Conservation (phyloP, 257 asterid species). For the Capsicum pubescens region DNA sequence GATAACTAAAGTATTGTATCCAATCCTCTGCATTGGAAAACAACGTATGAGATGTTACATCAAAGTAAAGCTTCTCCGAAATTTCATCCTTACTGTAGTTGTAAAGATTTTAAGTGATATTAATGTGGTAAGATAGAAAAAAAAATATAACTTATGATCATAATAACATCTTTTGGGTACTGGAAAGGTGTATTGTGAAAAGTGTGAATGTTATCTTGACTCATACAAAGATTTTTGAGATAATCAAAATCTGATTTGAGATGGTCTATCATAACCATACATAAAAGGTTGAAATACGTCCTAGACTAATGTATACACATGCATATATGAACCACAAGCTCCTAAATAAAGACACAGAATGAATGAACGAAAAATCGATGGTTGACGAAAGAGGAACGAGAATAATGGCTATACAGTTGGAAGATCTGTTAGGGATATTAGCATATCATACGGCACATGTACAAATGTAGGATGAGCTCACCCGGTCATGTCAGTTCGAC, state of each 20-base stretch:
- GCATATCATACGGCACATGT: not conserved
- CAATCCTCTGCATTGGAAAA: not conserved
- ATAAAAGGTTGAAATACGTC: not conserved
- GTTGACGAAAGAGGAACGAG: not conserved
- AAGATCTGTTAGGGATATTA: not conserved
- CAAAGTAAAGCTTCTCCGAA: not conserved
- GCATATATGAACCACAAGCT: not conserved
- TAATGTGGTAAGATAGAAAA: not conserved
- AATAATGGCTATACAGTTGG: not conserved
- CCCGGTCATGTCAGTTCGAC: conserved; percentile 90
- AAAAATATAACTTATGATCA: not conserved
- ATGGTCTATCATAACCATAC: conserved; percentile 10
- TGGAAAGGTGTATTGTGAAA: conserved; percentile 1
- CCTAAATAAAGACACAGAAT: not conserved
- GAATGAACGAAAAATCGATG: not conserved
- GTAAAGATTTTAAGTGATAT: conserved; percentile 3
- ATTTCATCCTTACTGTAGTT: not conserved
- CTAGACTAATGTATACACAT: not conserved
- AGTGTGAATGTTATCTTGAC: not conserved
- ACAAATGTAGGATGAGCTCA: conserved; percentile 38
- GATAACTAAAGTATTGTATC: conserved; percentile 3
- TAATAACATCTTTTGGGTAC: conserved; percentile 13
- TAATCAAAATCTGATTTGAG: not conserved
- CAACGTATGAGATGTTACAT: conserved; percentile 7
- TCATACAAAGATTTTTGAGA: not conserved